Evolutionary conservation across 352 stramenopile species (phyloP), one percentile per base, ranked within the genome.

Genomic region (Phytophthora brassicae): DNA sequence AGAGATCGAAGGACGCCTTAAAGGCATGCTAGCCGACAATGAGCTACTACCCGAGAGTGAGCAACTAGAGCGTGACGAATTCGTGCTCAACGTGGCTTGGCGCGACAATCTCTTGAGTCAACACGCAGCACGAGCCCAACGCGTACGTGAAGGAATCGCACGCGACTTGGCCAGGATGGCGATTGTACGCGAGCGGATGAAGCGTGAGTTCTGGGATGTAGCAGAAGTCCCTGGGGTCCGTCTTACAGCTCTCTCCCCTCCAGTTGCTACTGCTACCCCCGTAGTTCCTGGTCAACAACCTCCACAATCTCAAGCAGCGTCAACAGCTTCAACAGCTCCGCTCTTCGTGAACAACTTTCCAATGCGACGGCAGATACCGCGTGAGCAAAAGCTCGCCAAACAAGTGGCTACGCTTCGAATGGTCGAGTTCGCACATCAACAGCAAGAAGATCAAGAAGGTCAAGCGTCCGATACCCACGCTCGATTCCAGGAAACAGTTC

Each of bases 171-270:
- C 81, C 4, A 79, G 86, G 20, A 89, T 90, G 68, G 80, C 75
- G 22, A 79, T 97, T 43, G 72, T 97, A 2, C 80, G 83, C 4
- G 77, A 90, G 43, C 79, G 90, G 26, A 97, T 98, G 81, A 91
- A 89, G 70, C 56, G 53, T n/a, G 90, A 97, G 64, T 97, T 94
- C 59, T 98, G 90, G 90, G 90, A 97, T 62, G 70, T 73, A 12
- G 81, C 90, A 24, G 84, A 86, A 17, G 72, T 87, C 7, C 79
- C 89, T 16, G 84, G 78, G 3, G 75, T 83, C 4, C 75, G 81
- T 23, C 51, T 97, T 7, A 81, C 70, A 3, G 81, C 79, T 0
- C 68, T 97, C 2, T 75, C 66, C 2, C 75, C 74, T 0, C 19
- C 70, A n/a, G 0, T 16, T 5, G 19, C 33, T n/a, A 24, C 31